These are phyloP conservation scores for Jamesozyma hellenica DNA, from an alignment of 805 yeast genomes.

Conservation along the genomic window DNA sequence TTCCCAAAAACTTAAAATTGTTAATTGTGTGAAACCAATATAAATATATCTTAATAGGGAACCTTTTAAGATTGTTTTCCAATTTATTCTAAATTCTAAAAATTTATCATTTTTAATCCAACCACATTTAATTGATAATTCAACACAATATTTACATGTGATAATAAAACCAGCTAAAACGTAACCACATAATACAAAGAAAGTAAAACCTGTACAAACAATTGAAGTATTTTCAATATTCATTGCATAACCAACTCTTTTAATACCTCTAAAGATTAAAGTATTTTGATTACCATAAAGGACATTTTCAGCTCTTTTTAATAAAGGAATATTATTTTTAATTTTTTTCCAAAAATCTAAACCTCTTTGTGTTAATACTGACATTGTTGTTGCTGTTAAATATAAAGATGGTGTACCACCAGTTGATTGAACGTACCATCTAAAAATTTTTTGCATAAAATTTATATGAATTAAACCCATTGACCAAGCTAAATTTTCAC, in stretches of 20 bases:
- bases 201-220: slow-evolving; percentile 79
- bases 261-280: slow-evolving; percentile 73
- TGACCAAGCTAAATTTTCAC: slow-evolving; percentile 89
- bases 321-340: slow-evolving; percentile 14
- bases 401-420: slow-evolving; percentile 79
- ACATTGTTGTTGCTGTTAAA: slow-evolving; percentile 50
- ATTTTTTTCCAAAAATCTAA: slow-evolving; percentile 18
- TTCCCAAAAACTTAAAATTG: slow-evolving; percentile 78
- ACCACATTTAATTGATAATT: slow-evolving; percentile 37
- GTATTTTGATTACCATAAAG: slow-evolving; percentile 47
- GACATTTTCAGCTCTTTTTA: slow-evolving; percentile 33
- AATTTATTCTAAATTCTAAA: slow-evolving; percentile 41
- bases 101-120: slow-evolving; percentile 42
- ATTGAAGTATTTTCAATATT: slow-evolving; percentile 74
- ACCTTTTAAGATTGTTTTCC: slow-evolving; percentile 61
- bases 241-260: slow-evolving; percentile 69
- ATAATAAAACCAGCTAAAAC: slow-evolving; percentile 56
- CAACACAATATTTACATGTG: slow-evolving; percentile 42
- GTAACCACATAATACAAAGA: slow-evolving; percentile 70
- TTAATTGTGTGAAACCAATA: slow-evolving; percentile 77
- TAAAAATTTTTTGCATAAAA: slow-evolving; percentile 77
- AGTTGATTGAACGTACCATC: slow-evolving; percentile 81
- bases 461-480: slow-evolving; percentile 75
- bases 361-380: slow-evolving; percentile 62
- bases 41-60: slow-evolving; percentile 65